These are phyloP conservation scores for Fusarium beomiforme DNA, from an alignment of 2,329 filamentous ascomycete species.

Conservation along the genomic window DNA sequence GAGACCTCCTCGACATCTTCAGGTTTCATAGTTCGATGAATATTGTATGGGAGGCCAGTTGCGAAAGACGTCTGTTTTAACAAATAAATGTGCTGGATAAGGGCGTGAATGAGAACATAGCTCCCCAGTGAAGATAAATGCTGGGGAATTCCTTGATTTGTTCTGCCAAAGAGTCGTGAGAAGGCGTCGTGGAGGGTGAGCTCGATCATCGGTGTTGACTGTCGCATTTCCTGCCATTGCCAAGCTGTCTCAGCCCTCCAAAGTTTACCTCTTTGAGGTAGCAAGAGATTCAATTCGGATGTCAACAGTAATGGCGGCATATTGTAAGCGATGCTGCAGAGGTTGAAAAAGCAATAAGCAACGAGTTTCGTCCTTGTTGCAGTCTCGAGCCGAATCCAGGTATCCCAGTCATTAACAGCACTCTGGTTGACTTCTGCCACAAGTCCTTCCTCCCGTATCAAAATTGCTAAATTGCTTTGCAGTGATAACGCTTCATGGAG, in stretches of 20 bases:
- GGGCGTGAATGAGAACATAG: slow-evolving; percentile 76
- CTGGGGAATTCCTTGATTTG: slow-evolving; percentile 57
- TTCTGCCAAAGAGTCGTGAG: slow-evolving; percentile 62
- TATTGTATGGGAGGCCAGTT: slow-evolving; percentile 58
- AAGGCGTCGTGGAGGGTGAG: slow-evolving; percentile 68
- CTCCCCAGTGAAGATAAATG: slow-evolving; percentile 71
- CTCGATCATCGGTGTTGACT: slow-evolving; percentile 60
- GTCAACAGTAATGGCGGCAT: slow-evolving; percentile 67
- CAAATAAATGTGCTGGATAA: slow-evolving; percentile 78
- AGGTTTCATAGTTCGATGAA: slow-evolving; percentile 60
- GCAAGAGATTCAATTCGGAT: slow-evolving; percentile 64
- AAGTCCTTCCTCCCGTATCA: slow-evolving; percentile 68
- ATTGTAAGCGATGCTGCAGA: slow-evolving; percentile 71
- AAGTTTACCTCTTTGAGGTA: slow-evolving; percentile 64
- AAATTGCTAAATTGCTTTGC: slow-evolving; percentile 66
- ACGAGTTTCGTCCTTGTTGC: slow-evolving; percentile 68
- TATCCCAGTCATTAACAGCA: slow-evolving; percentile 63
- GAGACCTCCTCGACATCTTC: slow-evolving; percentile 67
- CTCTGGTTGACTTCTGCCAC: slow-evolving; percentile 59
- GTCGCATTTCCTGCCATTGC: slow-evolving; percentile 69
- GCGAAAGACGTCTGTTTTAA: slow-evolving; percentile 70
- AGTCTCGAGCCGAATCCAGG: slow-evolving; percentile 67
- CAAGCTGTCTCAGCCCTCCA: slow-evolving; percentile 67
- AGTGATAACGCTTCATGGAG: slow-evolving; percentile 68
- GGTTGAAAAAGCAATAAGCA: slow-evolving; percentile 70